Conservation (phyloP, 2,329 filamentous ascomycete species). For the Aureobasidium musti region DNA sequence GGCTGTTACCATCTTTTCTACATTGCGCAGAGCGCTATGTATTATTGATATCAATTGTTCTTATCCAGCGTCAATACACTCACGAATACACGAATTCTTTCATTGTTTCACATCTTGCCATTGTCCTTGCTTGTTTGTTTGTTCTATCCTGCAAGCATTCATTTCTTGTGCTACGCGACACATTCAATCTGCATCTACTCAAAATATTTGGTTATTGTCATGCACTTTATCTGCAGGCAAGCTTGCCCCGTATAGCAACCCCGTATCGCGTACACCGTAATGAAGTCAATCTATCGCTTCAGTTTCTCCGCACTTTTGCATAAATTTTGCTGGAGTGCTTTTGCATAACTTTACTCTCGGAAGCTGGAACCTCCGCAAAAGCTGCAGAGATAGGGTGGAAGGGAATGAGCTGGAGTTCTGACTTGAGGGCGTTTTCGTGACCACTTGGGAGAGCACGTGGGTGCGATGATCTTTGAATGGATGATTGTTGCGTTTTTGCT, state of each 20-base stretch:
- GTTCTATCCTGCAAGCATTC: not conserved
- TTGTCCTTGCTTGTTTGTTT: not conserved
- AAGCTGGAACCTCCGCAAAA: no score
- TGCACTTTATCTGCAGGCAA: not conserved
- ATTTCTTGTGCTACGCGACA: not conserved
- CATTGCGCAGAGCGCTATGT: constrained; percentile 7
- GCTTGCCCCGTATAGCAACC: not conserved
- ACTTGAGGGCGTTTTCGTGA: no score
- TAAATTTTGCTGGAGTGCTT: not conserved
- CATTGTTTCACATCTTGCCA: not conserved
- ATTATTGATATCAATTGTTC: not conserved
- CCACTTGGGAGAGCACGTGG: no score
- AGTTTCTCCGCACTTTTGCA: not conserved
- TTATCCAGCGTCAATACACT: not conserved
- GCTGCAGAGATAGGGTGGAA: no score
- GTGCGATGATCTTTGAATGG: no score
- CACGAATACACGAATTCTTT: not conserved
- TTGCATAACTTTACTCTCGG: not conserved
- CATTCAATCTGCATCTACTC: not conserved
- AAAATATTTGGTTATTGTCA: not conserved
- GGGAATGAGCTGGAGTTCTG: no score
- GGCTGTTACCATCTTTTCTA: not conserved
- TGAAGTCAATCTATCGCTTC: not conserved
- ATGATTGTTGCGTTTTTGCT: no score
- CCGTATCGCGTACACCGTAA: not conserved